Base-by-base conservation (phyloP, 2,329 filamentous ascomycete species). In the Escovopsis sp. region DNA sequence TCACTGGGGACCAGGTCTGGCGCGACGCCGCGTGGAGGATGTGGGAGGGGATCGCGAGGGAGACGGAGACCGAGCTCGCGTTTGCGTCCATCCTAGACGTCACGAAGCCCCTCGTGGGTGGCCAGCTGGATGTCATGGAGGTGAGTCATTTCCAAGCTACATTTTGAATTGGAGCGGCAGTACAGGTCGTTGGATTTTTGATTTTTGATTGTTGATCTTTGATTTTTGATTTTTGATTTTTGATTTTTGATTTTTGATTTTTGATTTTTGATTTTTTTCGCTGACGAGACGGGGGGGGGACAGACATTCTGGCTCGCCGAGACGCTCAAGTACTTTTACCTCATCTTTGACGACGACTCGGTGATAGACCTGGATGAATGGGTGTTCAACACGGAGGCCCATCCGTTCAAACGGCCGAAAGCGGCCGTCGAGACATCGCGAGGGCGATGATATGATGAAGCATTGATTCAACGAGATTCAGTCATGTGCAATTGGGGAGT, bases 271-370 rank as follows among this genome's bases (percentile, higher is more conserved):
- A n/a, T n/a, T n/a, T n/a, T n/a, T n/a, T n/a, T n/a, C n/a, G n/a
- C n/a, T n/a, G n/a, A n/a, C n/a, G n/a, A n/a, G n/a, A n/a, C n/a
- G n/a, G n/a, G n/a, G n/a, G n/a, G n/a, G n/a, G n/a, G 29, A 27
- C 30, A 68, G 65, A 71, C 68, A 41, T 85, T 84, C 54, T 87
- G 82, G 79, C 65, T 83, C 50, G 77, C 77, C 3, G 81, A 87
- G 65, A 87, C 81, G 34, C 59, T 84, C 49, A 88, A 86, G 60
- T 86, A 86, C 52, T 85, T 85, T 46, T 87, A 81, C 51, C 60
- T 86, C 43, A 71, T 84, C 14, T 87, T 84, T 49, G 75, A 73
- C 37, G 72, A 81, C 41, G 71, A 76, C 3, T 64, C 70, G 11
- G 54, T 76, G 16, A 64, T 84, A 27, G 81, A 71, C 57, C 59